Evolutionary conservation across 2,329 filamentous ascomycete genomes (phyloP).

Genomic region (Boeremia lycopersici): DNA sequence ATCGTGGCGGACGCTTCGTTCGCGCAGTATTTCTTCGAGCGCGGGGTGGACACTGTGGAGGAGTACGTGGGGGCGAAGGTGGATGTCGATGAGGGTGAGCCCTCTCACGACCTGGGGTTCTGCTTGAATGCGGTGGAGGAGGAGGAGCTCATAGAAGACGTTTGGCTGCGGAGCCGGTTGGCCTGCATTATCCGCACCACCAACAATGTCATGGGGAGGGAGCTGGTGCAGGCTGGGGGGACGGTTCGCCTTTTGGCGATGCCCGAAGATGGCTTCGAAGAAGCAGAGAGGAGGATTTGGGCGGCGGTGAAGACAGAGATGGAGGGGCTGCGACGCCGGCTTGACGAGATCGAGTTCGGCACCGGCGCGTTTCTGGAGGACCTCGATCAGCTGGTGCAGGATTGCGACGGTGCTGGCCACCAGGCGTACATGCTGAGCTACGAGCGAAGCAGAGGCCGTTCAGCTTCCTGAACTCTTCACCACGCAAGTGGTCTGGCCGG

Average conservation of each 20-base stretch:
- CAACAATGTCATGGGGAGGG: not conserved
- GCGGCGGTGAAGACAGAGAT: not conserved
- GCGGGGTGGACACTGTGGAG: not conserved
- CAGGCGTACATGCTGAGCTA: not conserved
- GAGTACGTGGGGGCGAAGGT: not conserved
- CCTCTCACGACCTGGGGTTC: too few relatives aligned
- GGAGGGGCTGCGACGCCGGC: not conserved
- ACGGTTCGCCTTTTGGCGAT: not conserved
- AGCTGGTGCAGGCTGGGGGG: not conserved
- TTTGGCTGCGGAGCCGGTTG: not conserved
- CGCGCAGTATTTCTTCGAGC: not conserved
- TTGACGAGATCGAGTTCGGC: not conserved
- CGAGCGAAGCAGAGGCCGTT: not conserved
- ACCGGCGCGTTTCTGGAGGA: not conserved
- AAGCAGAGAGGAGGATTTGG: not conserved
- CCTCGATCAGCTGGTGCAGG: not conserved
- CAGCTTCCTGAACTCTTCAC: not conserved
- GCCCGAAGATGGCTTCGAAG: not conserved
- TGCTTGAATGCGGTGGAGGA: too few relatives aligned
- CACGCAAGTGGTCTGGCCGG: not conserved
- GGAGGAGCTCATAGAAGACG: not conserved
- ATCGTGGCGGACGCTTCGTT: constrained; percentile 4
- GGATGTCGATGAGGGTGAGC: too few relatives aligned
- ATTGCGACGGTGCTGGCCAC: not conserved
- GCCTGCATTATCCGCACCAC: not conserved